Evolutionary conservation across 768 basidiomycete genomes (phyloP).

Genomic region (Termitomyces sp.): DNA sequence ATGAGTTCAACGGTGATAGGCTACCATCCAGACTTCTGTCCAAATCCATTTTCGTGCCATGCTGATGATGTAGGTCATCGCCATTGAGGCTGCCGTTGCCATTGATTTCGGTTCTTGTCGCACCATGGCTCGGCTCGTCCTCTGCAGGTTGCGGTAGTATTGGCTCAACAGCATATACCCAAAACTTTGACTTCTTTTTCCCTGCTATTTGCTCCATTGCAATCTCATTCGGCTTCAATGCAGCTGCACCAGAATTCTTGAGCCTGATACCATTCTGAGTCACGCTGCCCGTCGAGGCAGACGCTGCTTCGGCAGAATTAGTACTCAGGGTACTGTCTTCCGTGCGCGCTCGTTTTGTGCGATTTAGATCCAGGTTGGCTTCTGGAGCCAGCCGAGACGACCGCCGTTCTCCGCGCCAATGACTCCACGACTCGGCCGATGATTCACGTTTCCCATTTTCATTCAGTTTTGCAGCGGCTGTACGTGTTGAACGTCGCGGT

Average conservation of each 20-base stretch:
- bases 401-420: slow-evolving; percentile 75
- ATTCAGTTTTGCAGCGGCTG: slow-evolving; percentile 39
- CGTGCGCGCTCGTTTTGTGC: slow-evolving; percentile 73
- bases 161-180: slow-evolving; percentile 87
- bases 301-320: slow-evolving; percentile 42
- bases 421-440: slow-evolving; percentile 48
- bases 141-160: slow-evolving; percentile 26
- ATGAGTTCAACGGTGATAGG: slow-evolving; percentile 38
- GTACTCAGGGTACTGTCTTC: slow-evolving; percentile 66
- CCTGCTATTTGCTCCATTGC: slow-evolving; percentile 75
- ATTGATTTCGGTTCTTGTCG: slow-evolving; percentile 3
- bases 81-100: slow-evolving; percentile 9
- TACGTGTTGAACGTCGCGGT: slow-evolving; percentile 54
- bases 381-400: slow-evolving; percentile 66
- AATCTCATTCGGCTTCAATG: slow-evolving; percentile 66
- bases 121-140: slow-evolving; percentile 15
- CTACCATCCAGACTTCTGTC: slow-evolving; percentile 37
- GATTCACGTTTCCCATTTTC: slow-evolving; percentile 51
- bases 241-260: slow-evolving; percentile 59
- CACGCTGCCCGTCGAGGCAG: slow-evolving; percentile 24
- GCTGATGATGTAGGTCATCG: slow-evolving; percentile 7
- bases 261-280: slow-evolving; percentile 36
- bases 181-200: slow-evolving; percentile 83
- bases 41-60: slow-evolving; percentile 20
- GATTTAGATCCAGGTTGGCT: slow-evolving; percentile 43